Evolutionary conservation across 805 yeast species (phyloP).

Genomic region (Brettanomyces sp.): DNA sequence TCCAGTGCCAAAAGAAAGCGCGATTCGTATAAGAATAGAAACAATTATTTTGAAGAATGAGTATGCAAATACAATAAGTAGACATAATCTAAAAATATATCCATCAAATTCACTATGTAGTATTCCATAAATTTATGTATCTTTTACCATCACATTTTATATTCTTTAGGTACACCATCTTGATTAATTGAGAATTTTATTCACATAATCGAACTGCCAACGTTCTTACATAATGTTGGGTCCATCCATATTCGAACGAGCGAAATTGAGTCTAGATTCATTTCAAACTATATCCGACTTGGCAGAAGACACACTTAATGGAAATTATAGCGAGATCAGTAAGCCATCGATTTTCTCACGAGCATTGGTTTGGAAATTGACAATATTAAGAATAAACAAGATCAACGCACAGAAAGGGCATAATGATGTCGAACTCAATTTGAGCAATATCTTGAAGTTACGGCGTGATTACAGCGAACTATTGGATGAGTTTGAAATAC

Average conservation of each 20-base stretch:
- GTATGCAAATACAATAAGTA: too few species aligned
- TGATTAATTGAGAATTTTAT: too few species aligned
- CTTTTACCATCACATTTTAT: too few species aligned
- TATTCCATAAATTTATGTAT: too few species aligned
- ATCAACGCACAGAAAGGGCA: conserved; percentile 2
- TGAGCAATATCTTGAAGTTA: conserved; percentile 11
- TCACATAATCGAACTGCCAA: not conserved
- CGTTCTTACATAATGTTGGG: not conserved
- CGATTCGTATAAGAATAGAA: too few species aligned
- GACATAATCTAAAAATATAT: too few species aligned
- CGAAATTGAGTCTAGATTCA: conserved; percentile 1
- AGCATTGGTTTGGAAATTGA: conserved; percentile 14
- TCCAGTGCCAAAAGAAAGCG: too few species aligned
- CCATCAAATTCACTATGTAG: too few species aligned
- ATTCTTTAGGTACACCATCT: too few species aligned
- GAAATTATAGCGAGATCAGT: conserved; percentile 3
- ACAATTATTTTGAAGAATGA: too few species aligned
- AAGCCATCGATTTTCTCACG: conserved; percentile 9
- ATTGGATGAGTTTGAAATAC: conserved; percentile 19
- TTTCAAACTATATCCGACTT: conserved; percentile 4
- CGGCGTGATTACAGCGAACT: conserved; percentile 13
- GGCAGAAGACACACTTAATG: conserved; percentile 5
- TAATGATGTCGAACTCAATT: conserved; percentile 6
- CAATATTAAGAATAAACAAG: conserved; percentile 7
- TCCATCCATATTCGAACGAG: not conserved